A percentile compares a stretch with the other conserved stretches of the same genome.
Evolutionary conservation across 495 filamentous ascomycete species (phyloP).

Genomic region (Sabuloglossum arenarium): DNA sequence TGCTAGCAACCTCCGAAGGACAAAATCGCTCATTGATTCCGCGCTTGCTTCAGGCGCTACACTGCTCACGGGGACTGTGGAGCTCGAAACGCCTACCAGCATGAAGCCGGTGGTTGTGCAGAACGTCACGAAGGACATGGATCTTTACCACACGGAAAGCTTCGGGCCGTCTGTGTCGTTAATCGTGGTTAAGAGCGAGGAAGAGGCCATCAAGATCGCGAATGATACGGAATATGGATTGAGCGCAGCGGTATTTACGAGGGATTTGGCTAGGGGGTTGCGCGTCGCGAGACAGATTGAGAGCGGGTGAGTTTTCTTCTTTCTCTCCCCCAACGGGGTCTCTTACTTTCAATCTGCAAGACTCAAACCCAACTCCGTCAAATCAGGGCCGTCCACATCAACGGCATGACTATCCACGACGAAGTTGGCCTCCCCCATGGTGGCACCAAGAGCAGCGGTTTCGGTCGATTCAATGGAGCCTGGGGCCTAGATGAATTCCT

Average conservation of each 20-base stretch:
- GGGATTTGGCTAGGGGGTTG: constrained; percentile 17
- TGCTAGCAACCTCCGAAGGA: constrained; percentile 40
- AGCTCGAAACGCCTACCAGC: constrained; percentile 21
- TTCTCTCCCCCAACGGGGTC: neutral
- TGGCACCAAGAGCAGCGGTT: constrained; percentile 70
- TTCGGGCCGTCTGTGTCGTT: constrained; percentile 62
- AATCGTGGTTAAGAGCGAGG: constrained; percentile 25
- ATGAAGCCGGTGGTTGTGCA: constrained; percentile 56
- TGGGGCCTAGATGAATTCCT: constrained; percentile 54
- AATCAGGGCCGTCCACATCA: constrained; percentile 56
- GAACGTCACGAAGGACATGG: constrained; percentile 59
- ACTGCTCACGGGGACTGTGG: constrained; percentile 35
- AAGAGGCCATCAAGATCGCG: constrained; percentile 18
- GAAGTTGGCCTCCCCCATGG: constrained; percentile 64
- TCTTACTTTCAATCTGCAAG: neutral
- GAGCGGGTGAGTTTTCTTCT: constrained; percentile 13
- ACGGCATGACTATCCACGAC: constrained; percentile 68
- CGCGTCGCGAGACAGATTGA: constrained; percentile 20
- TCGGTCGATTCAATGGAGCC: constrained; percentile 41
- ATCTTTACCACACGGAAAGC: constrained; percentile 58
- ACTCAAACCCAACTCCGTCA: constrained; percentile 3
- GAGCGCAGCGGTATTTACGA: constrained; percentile 19
- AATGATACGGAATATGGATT: constrained; percentile 23
- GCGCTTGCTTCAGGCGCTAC: constrained; percentile 49
- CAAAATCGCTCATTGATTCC: constrained; percentile 40